Percentiles rank a stretch among this genome's conserved stretches.
These are phyloP conservation scores for Colletotrichum abscissum DNA, from an alignment of 2,329 filamentous ascomycete species.

Conservation along the genomic window DNA sequence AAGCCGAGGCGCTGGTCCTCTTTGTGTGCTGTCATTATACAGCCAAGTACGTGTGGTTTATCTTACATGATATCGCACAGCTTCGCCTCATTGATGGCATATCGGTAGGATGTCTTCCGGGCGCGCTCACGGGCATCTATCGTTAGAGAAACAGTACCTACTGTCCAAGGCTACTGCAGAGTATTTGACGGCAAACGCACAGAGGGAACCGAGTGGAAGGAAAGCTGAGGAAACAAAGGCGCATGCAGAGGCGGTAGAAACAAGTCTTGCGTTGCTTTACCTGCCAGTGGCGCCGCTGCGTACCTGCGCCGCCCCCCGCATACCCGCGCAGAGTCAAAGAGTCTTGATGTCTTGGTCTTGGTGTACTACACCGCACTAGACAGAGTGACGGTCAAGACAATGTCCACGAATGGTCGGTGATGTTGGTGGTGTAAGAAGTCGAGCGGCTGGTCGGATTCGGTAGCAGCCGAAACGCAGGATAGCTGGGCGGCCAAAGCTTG, in stretches of 20 bases:
- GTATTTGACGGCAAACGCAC: neutral
- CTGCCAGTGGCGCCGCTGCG: neutral
- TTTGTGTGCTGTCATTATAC: neutral
- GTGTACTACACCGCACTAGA: neutral
- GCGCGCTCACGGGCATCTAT: neutral
- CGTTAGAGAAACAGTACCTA: neutral
- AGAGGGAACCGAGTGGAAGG: neutral
- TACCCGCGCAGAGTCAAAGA: neutral
- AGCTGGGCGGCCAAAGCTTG: slow-evolving; percentile 25
- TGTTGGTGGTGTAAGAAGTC: neutral
- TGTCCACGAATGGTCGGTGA: no score
- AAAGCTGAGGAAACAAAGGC: neutral
- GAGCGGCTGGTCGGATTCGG: slow-evolving; percentile 18
- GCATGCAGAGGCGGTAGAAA: slow-evolving; percentile 5
- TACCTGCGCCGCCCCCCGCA: neutral
- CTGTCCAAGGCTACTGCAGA: neutral
- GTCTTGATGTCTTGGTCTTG: neutral
- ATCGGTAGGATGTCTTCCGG: neutral
- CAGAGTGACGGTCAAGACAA: no score
- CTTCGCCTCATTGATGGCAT: neutral
- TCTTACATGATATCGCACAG: no score
- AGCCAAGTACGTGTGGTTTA: no score
- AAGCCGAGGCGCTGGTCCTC: neutral
- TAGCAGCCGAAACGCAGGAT: slow-evolving; percentile 30
- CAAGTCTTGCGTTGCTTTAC: neutral